These are phyloP conservation scores for Strigomonas culicis DNA, from an alignment of 208 protist genomes.

Conservation along the genomic window DNA sequence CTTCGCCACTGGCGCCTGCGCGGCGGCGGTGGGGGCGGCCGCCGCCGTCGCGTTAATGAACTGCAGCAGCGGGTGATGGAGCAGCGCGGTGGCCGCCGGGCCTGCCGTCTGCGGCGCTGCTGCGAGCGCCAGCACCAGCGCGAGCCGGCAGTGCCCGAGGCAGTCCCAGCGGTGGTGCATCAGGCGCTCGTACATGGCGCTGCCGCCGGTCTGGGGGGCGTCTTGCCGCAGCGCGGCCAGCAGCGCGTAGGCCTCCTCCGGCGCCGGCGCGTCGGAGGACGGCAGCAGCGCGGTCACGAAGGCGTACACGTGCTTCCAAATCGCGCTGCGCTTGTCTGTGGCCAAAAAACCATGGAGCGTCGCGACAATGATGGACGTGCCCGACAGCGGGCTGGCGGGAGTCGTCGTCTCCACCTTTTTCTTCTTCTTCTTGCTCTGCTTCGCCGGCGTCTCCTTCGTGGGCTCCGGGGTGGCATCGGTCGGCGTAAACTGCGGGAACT, in stretches of 20 bases:
- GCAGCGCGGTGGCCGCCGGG: constrained; percentile 12
- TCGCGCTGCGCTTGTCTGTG: constrained; percentile 51
- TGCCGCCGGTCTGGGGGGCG: background rate
- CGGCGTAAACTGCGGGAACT: background rate
- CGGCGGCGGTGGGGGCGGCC: background rate
- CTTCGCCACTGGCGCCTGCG: background rate
- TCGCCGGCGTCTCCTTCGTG: constrained; percentile 8
- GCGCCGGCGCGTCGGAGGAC: background rate
- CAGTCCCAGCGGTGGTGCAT: constrained; percentile 48
- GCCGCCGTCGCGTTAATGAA: constrained; percentile 14
- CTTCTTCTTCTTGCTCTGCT: constrained; percentile 7
- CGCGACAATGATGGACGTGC: constrained; percentile 28
- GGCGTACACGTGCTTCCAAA: constrained; percentile 70
- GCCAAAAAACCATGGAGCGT: constrained; percentile 41
- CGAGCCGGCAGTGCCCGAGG: constrained; percentile 38
- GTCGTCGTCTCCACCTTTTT: background rate
- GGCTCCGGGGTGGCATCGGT: background rate
- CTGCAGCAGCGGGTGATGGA: constrained; percentile 11
- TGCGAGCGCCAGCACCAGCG: constrained; percentile 27
- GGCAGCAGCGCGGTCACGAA: constrained; percentile 30
- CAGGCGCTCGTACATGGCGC: background rate
- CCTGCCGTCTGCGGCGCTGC: constrained; percentile 13
- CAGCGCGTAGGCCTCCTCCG: constrained; percentile 9
- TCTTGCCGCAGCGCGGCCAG: background rate
- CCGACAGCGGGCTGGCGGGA: background rate